Evolutionary conservation across 2,329 filamentous ascomycete genomes (phyloP), one percentile per base, ranked within the genome.

Genomic region (Aureobasidium sp.): DNA sequence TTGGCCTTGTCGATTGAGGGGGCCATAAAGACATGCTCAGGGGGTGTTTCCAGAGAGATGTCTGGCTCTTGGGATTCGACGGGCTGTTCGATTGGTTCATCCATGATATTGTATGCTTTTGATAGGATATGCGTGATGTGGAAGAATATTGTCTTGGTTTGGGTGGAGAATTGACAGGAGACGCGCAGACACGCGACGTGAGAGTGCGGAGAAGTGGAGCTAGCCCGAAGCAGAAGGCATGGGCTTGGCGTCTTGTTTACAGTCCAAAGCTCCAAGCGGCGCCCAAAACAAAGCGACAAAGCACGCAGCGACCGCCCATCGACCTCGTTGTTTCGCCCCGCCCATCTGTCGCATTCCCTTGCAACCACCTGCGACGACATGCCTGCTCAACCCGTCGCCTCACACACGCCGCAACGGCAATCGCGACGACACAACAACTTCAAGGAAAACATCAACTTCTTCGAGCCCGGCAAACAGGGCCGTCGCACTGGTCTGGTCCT

Each of bases 401-500:
- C 58, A 35, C 53, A 37, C 5, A 64, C 62, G 35, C 63, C 63
- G 17, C 61, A 60, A 29, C 61, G 63, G 8, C 54, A 60, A 37
- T 42, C 55, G 55, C 53, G 54, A 47, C 53, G 54, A 47, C 62
- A 63, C 60, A 62, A 60, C 47, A 63, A 61, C 25, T 53, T 54
- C 47, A 64, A 64, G 45, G 61, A 64, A 45, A 64, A 64, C 50
- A 57, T 64, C 15, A 54, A 61, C 43, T 64, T 63, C 55, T 64
- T 64, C 46, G 63, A 64, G 38, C 57, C 61, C 19, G 63, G 63
- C 29, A 62, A 64, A 42, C 55, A 64, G 40, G 63, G 64, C 55
- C 96, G 93, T 67, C 95, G 95, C 81, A 99, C 94, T 0, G 94
- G 94, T 46, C 82, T 95, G 27, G 88, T 85, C 0, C 75, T 97